phyloP scores from a whole-genome alignment of 106 monocot genomes.

The Dendrobium catenatum region DNA sequence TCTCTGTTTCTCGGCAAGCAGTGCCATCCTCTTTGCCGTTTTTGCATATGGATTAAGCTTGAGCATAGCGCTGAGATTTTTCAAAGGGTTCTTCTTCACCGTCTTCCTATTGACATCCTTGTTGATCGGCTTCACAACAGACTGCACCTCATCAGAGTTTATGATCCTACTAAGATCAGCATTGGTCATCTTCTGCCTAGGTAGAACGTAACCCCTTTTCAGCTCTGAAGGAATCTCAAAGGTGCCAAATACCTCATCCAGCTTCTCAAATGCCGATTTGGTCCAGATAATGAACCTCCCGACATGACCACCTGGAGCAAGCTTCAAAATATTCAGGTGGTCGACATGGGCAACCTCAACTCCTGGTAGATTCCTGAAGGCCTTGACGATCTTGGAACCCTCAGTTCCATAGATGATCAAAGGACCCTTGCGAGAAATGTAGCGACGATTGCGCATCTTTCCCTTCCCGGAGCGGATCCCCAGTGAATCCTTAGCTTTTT shows the following conservation, averaged over 20 bases:
- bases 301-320: conserved; percentile 77
- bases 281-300: conserved; percentile 84
- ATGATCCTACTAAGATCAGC: conserved; percentile 61
- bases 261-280: conserved; percentile 81
- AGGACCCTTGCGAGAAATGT: conserved; percentile 60
- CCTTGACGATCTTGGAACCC: conserved; percentile 73
- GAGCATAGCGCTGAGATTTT: conserved; percentile 43
- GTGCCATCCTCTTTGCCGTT: conserved; percentile 61
- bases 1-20: conserved; percentile 64
- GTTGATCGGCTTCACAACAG: conserved; percentile 65
- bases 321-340: conserved; percentile 69
- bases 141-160: conserved; percentile 77
- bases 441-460: conserved; percentile 78
- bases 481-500: conserved; percentile 68
- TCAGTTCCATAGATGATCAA: conserved; percentile 76
- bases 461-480: conserved; percentile 74
- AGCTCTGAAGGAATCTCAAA: conserved; percentile 60
- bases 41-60: conserved; percentile 69
- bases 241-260: conserved; percentile 64
- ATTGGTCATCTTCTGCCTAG: conserved; percentile 76
- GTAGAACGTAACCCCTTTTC: conserved; percentile 76
- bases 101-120: conserved; percentile 41
- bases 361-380: conserved; percentile 84
- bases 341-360: conserved; percentile 55
- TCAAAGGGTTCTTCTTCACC: conserved; percentile 69